Base-by-base conservation (phyloP, 164 flowering plant species). In the Warburgia ugandensis region DNA sequence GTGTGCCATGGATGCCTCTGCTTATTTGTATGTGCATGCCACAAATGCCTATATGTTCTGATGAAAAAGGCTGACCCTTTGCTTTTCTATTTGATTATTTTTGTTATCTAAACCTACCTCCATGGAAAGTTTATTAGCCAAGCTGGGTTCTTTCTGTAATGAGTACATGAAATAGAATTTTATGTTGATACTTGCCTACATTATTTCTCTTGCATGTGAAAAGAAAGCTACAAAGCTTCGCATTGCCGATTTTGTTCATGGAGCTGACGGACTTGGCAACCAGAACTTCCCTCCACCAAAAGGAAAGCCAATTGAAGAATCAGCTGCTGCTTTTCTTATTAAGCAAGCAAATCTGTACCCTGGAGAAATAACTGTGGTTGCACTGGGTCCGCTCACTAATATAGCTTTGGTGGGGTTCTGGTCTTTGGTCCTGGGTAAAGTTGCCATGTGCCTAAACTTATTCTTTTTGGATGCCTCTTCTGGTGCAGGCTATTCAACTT, bases 221-320 rank as follows among this genome's bases (percentile, higher is more conserved):
- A 59, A 89, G 96, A 78, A 84, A 70, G 90, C 80, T 56, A 79
- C 87, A 59, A 91, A 87, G 64, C 92, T 87, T 58, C 98, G 90
- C 3, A 75, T 83, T 71, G 98, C 98, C 40, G 83, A 81, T 68
- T 87, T 91, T 73, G 95, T 91, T 48, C 96, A 91, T 70, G 96
- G 98, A 33, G 29, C 73, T 6, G 96, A 87, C 66, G 98, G 96
- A 45, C 83, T 91, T 51, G 98, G 98, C 44, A 91, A 87, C 69
- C 92, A 81, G 64, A 83, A 81, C 62, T 91, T 87, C 31, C 77
- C 92, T 56, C 79, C 86, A 27, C 94, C 98, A 25, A 59, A 67
- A 44, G 77, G 75, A 55, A 79, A 78, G 68, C 67, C 79, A 56
- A 78, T 83, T 54, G 79, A 81, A 43, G 67, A 75, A 58, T 73